Percentiles rank a stretch among this genome's conserved stretches.
phyloP scores from a whole-genome alignment of 2,329 filamentous ascomycete genomes.

The Colletotrichum eleusines region DNA sequence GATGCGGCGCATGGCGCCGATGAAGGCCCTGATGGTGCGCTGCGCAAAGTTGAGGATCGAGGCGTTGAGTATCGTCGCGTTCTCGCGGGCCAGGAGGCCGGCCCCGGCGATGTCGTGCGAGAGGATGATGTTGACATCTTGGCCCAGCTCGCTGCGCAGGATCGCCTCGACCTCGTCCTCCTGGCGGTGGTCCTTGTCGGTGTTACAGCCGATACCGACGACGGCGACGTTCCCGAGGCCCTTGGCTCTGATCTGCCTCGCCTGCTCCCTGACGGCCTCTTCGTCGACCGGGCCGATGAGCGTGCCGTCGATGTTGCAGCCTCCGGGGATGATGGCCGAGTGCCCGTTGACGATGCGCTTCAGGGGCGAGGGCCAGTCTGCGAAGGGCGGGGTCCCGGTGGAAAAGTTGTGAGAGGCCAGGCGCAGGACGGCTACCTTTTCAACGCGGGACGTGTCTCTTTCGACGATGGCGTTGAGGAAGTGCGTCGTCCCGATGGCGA shows the following conservation, averaged over 20 bases:
- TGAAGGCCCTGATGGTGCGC: constrained; percentile 60
- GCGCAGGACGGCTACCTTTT: constrained; percentile 65
- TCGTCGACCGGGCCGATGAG: constrained; percentile 41
- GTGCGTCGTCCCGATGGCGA: constrained; percentile 68
- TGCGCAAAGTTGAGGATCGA: constrained; percentile 61
- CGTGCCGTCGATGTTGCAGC: constrained; percentile 44
- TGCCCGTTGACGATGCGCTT: constrained; percentile 47
- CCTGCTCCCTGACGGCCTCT: constrained; percentile 38
- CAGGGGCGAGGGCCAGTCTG: constrained; percentile 66
- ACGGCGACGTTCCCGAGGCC: constrained; percentile 61
- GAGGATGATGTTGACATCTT: constrained; percentile 44
- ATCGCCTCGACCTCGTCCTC: constrained; percentile 63
- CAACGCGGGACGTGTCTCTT: constrained; percentile 61
- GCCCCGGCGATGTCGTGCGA: constrained; percentile 53
- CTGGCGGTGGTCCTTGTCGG: constrained; percentile 65
- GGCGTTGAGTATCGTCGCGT: constrained; percentile 66
- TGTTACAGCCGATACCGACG: constrained; percentile 68
- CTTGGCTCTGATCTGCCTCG: constrained; percentile 43
- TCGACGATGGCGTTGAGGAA: constrained; percentile 71
- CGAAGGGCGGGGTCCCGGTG: constrained; percentile 62
- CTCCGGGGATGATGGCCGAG: constrained; percentile 43
- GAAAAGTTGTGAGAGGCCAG: constrained; percentile 65
- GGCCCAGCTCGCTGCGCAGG: constrained; percentile 56
- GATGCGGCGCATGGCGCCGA: constrained; percentile 57
- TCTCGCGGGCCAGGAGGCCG: constrained; percentile 62